Percentiles rank a stretch among this genome's conserved stretches.
phyloP scores from a whole-genome alignment of 768 basidiomycete species.

The Leccinum imitatum region DNA sequence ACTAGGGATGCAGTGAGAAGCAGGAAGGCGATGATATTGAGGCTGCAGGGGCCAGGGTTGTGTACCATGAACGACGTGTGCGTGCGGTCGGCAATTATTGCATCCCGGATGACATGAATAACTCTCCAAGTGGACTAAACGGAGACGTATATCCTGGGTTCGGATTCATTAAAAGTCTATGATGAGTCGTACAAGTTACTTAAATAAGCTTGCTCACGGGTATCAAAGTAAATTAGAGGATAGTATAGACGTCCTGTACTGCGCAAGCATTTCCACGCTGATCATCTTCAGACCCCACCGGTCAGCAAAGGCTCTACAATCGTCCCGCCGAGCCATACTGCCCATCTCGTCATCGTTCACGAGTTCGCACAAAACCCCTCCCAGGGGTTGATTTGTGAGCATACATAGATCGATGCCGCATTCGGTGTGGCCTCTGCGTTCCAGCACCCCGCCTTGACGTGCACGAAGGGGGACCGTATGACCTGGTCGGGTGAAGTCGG shows the following conservation, averaged over 20 bases:
- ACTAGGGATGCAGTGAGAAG: not conserved
- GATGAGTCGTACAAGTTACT: not conserved
- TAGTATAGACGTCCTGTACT: conserved; percentile 30
- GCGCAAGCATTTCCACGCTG: conserved; percentile 81
- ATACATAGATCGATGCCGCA: conserved; percentile 83
- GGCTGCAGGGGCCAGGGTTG: too few relatives aligned
- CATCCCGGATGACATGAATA: too few relatives aligned
- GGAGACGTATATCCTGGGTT: too few relatives aligned
- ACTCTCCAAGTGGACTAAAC: too few relatives aligned
- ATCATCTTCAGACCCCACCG: conserved; percentile 92
- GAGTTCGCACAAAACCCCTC: conserved; percentile 88
- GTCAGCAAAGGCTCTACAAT: conserved; percentile 89
- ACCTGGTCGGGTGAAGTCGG: conserved; percentile 89
- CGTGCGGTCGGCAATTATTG: too few relatives aligned
- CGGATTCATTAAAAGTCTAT: not conserved
- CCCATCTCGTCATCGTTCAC: conserved; percentile 90
- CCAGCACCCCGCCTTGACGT: conserved; percentile 78
- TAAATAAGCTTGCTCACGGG: not conserved
- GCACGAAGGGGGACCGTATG: conserved; percentile 95
- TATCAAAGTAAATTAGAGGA: not conserved
- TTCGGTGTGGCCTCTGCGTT: conserved; percentile 94
- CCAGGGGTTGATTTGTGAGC: conserved; percentile 59
- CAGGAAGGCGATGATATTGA: not conserved
- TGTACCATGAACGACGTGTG: too few relatives aligned
- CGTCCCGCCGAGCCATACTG: conserved; percentile 92